Base-by-base conservation (phyloP, 2,329 filamentous ascomycete species). In the Cercospora citrullina region DNA sequence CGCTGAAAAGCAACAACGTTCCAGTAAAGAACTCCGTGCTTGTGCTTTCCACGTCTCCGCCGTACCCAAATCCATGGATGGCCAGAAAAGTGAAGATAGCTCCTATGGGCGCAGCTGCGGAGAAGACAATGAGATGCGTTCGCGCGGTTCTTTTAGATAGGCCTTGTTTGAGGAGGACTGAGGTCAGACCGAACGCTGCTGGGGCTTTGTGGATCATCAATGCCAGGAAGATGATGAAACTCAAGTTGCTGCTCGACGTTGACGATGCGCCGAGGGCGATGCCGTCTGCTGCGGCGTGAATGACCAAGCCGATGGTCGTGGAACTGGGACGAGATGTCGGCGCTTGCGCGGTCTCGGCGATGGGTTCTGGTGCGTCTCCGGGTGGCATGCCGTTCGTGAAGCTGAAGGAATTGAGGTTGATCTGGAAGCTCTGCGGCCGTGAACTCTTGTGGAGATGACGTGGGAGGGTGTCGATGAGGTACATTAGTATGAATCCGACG, bases 171-270 rank as follows among this genome's bases (percentile, higher is more conserved):
- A 99, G 84, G 58, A 99, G 82, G 1, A 97, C 88, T 1, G 93
- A 94, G 0, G 94, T 98, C 59, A 99, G 82, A 0, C 95, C 95
- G 81, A 99, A 99, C 0, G 95, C 94, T 1, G 95, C 95, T 92
- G 77, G 94, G 9, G 77, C 1, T 93, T 98, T 99, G 80, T 99
- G 95, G 5, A 98, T 88, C 91, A 99, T 96, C 73, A 99, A 95
- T 10, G 95, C 95, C 48, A 97, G 81, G 79, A 99, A 99, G 45
- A 99, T 93, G 74, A 99, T 92, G 68, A 98, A 88, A 39, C 92
- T 93, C 10, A 99, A 82, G 67, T 90, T 90, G 69, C 88, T 88
- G 73, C 92, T 89, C 2, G 88, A 76, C 4, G 81, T 80, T 2
- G 81, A 92, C 0, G 94, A 97, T 26, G 95, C 95, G 23, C 95